These are phyloP conservation scores for Penicillium subrubescens DNA, from an alignment of 495 filamentous ascomycete genomes.

Conservation along the genomic window DNA sequence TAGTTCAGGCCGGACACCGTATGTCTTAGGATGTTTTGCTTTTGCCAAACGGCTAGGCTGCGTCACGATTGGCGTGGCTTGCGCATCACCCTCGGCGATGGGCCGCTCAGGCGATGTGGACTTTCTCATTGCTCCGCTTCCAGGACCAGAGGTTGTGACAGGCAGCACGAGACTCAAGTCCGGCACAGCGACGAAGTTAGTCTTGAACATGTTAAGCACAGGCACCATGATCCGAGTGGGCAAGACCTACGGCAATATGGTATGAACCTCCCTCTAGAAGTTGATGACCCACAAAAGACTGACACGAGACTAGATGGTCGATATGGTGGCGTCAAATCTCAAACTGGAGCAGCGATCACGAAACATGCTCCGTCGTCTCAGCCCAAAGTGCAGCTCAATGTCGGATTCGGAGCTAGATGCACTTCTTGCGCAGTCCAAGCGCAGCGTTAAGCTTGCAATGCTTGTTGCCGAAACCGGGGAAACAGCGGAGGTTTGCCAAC, in stretches of 20 bases:
- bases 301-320: conserved; percentile 36
- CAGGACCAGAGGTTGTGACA: conserved; percentile 41
- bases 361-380: conserved; percentile 37
- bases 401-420: conserved; percentile 30
- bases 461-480: conserved; percentile 31
- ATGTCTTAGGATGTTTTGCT: conserved; percentile 39
- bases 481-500: conserved; percentile 24
- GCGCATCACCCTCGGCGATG: conserved; percentile 35
- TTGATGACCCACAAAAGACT: neutral
- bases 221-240: conserved; percentile 42
- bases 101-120: conserved; percentile 30
- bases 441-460: conserved; percentile 40
- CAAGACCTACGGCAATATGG: conserved; percentile 47
- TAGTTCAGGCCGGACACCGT: conserved; percentile 45
- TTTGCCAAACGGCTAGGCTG: conserved; percentile 36
- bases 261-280: conserved; percentile 8
- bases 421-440: conserved; percentile 27
- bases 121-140: conserved; percentile 34
- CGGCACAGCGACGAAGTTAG: conserved; percentile 42
- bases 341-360: conserved; percentile 41
- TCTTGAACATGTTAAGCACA: conserved; percentile 45
- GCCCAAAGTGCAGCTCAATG: conserved; percentile 19
- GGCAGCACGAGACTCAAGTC: conserved; percentile 45
- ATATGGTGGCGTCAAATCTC: conserved; percentile 41
- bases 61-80: conserved; percentile 39